Percentiles rank a stretch among this genome's conserved stretches.
Conservation (phyloP, 345 rosid genomes). For the Salix dunnii region DNA sequence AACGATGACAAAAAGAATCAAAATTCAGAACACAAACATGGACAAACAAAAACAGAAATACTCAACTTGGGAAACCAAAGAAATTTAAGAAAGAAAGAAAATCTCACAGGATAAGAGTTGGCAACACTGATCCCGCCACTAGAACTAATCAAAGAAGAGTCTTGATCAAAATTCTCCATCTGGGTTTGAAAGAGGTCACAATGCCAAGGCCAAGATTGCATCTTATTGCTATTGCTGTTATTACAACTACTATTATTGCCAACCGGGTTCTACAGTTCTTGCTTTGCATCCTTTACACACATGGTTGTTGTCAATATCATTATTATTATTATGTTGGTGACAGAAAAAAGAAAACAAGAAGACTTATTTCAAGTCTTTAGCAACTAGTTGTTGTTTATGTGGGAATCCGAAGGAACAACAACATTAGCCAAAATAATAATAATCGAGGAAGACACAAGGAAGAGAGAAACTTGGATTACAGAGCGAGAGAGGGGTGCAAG, state of each 20-base stretch:
- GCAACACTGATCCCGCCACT: constrained; percentile 21
- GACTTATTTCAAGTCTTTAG: not conserved
- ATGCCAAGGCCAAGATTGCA: constrained; percentile 37
- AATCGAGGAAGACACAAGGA: not conserved
- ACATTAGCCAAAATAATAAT: not conserved
- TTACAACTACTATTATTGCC: constrained; percentile 8
- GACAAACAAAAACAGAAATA: not conserved
- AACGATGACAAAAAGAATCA: not conserved
- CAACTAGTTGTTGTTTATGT: not conserved
- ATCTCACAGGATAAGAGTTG: constrained; percentile 40
- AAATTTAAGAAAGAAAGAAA: not conserved
- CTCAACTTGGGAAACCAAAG: not conserved
- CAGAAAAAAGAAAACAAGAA: not conserved
- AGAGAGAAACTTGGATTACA: not conserved
- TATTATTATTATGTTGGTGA: not conserved
- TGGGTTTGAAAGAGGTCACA: constrained; percentile 40
- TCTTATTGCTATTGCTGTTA: constrained; percentile 15
- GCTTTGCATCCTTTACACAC: constrained; percentile 49
- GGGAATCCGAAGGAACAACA: constrained; percentile 23
- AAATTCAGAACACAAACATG: not conserved
- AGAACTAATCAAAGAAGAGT: constrained; percentile 31
- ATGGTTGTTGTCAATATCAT: constrained; percentile 22
- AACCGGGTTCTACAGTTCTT: constrained; percentile 23
- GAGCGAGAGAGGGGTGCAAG: constrained; percentile 19
- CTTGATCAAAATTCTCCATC: constrained; percentile 39